phyloP scores from a whole-genome alignment of 371 early-diverging fungal species.

The Haplosporangium sp. region DNA sequence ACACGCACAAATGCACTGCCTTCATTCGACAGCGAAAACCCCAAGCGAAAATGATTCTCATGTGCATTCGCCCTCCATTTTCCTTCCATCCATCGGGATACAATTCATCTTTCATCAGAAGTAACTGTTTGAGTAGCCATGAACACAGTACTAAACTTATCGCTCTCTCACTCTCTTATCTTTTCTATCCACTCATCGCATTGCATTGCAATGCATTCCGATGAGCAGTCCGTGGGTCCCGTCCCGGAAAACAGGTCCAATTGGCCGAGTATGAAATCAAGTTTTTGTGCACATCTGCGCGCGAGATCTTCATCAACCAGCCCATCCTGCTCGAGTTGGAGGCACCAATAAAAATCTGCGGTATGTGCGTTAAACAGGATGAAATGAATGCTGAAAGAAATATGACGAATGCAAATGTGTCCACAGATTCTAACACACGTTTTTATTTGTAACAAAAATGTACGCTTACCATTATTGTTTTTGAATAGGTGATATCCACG shows the following conservation, averaged over 20 bases:
- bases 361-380: constrained; percentile 45
- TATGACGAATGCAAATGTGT: not conserved
- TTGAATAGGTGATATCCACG: constrained; percentile 82
- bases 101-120: no score
- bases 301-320: constrained; percentile 93
- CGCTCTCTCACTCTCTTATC: not conserved
- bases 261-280: constrained; percentile 88
- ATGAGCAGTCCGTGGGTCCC: constrained; percentile 85
- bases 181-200: not conserved
- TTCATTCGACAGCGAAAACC: no score
- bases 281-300: constrained; percentile 87
- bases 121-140: no score
- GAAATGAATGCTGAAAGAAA: not conserved
- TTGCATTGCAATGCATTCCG: not conserved
- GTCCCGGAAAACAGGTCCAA: constrained; percentile 91
- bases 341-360: constrained; percentile 95
- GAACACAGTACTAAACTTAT: not conserved
- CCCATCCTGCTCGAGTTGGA: constrained; percentile 93
- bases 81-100: no score
- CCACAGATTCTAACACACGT: not conserved
- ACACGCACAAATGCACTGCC: no score
- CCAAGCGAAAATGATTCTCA: no score
- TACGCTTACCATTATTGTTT: not conserved
- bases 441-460: not conserved
- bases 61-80: no score